A percentile compares a stretch with the other conserved stretches of the same genome.
Conservation (phyloP, 2,329 filamentous ascomycete species). For the Beauveria brongniartii region DNA sequence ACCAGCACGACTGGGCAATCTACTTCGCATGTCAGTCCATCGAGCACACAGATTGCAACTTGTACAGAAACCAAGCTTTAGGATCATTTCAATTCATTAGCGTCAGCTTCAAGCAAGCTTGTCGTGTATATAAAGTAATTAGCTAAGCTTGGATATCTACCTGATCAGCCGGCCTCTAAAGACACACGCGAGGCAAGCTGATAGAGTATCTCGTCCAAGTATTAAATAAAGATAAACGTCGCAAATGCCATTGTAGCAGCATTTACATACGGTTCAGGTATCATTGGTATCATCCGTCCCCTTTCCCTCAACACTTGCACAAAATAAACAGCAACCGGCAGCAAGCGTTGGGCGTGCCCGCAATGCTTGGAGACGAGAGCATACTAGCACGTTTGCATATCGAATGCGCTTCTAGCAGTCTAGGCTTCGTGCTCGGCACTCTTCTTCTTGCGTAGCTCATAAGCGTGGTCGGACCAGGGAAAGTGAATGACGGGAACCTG, state of each 20-base stretch:
- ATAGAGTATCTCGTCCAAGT: not conserved
- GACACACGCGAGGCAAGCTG: not conserved
- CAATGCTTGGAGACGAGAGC: not conserved
- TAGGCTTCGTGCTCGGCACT: conserved; percentile 28
- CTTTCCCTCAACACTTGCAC: not conserved
- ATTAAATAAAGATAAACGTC: not conserved
- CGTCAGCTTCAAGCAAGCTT: not conserved
- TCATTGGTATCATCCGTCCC: conserved; percentile 30
- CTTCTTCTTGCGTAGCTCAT: conserved; percentile 46
- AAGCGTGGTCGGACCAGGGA: conserved; percentile 81
- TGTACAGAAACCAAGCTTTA: no score
- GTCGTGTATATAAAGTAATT: not conserved
- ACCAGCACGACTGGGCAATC: no score
- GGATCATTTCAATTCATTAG: no score
- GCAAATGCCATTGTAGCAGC: not conserved
- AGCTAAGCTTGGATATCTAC: not conserved
- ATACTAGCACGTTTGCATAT: not conserved
- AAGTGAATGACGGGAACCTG: conserved; percentile 88
- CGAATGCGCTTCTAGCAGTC: not conserved
- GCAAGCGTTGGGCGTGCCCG: not conserved
- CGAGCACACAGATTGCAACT: no score
- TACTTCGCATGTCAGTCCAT: no score
- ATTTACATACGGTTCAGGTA: conserved; percentile 16
- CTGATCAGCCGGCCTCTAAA: not conserved
- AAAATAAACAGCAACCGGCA: not conserved